Evolutionary conservation across 2,329 filamentous ascomycete genomes (phyloP).

Genomic region (Drechslerella coelobrocha): DNA sequence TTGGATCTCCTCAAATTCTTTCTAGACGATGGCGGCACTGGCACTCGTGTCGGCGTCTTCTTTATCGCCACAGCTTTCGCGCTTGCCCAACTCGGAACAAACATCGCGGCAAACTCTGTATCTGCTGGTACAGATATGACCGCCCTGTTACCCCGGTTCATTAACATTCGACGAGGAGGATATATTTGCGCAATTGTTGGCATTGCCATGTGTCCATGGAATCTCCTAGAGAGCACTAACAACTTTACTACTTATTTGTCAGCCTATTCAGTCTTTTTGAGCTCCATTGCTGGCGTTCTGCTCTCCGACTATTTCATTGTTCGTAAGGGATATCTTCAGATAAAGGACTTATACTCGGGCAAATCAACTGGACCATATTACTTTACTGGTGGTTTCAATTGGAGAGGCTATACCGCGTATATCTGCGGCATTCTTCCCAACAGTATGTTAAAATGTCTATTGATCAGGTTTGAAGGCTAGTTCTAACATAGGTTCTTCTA

Average conservation of each 20-base stretch:
- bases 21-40: conserved; percentile 69
- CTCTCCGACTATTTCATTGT: conserved; percentile 86
- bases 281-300: conserved; percentile 90
- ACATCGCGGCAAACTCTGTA: conserved; percentile 85
- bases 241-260: conserved; percentile 91
- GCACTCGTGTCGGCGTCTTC: conserved; percentile 76
- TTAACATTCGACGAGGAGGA: conserved; percentile 85
- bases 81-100: conserved; percentile 82
- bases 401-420: conserved; percentile 83
- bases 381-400: conserved; percentile 76
- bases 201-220: conserved; percentile 86
- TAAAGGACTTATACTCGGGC: conserved; percentile 79
- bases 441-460: conserved; percentile 15
- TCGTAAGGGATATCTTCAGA: conserved; percentile 78
- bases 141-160: conserved; percentile 76
- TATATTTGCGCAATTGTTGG: conserved; percentile 83
- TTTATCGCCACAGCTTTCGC: conserved; percentile 74
- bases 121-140: conserved; percentile 84
- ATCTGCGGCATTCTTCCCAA: conserved; percentile 61
- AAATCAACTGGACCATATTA: conserved; percentile 73
- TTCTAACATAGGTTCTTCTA: conserved; percentile 78
- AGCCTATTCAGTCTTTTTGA: conserved; percentile 92
- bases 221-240: conserved; percentile 75
- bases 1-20: conserved; percentile 71
- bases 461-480: background rate